These are phyloP conservation scores for Musa itinerans DNA, from an alignment of 176 grass and related monocot species.

Conservation along the genomic window DNA sequence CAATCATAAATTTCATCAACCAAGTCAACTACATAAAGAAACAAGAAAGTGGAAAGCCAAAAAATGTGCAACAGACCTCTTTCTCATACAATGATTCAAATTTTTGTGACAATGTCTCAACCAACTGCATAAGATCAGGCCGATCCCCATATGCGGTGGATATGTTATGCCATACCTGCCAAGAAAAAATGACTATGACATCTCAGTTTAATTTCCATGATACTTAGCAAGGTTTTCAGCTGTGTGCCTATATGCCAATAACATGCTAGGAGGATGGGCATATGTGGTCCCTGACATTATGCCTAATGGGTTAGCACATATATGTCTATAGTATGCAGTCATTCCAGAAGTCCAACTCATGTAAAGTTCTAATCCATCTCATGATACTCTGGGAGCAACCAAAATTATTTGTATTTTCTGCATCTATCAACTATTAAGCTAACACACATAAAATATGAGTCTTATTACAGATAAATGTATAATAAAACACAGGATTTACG, in stretches of 20 bases:
- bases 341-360: background rate
- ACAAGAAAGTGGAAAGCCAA: slow-evolving; percentile 21
- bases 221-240: slow-evolving; percentile 1
- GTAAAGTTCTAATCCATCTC: background rate
- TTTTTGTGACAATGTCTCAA: slow-evolving; percentile 48
- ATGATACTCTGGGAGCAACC: background rate
- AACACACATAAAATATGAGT: background rate
- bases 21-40: background rate
- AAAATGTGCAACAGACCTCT: slow-evolving; percentile 39
- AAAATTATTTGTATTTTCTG: background rate
- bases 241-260: background rate
- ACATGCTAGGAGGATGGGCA: background rate
- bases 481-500: background rate
- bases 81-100: slow-evolving; percentile 75
- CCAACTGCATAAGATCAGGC: slow-evolving; percentile 55
- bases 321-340: background rate
- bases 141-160: slow-evolving; percentile 58
- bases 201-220: background rate
- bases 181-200: background rate
- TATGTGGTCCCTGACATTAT: too few species aligned
- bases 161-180: slow-evolving; percentile 82
- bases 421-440: background rate
- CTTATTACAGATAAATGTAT: background rate
- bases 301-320: background rate
- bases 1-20: too few species aligned